Evolutionary conservation across 2,329 filamentous ascomycete genomes (phyloP).

Genomic region (Lasiodiplodia hormozganensis): DNA sequence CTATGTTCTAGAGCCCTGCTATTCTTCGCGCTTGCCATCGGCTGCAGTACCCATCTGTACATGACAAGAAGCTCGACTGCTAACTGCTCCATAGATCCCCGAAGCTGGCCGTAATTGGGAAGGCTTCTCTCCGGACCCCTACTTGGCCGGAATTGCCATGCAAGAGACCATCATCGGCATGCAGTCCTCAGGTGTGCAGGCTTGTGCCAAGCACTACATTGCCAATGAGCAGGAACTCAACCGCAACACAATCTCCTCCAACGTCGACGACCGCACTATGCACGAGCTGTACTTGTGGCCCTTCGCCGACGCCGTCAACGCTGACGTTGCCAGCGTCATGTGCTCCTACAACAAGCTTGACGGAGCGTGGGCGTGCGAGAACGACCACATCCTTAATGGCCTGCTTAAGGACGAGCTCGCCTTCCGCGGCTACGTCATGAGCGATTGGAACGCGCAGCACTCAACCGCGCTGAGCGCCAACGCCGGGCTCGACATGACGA

Average conservation of each 20-base stretch:
- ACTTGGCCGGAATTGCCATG: conserved; percentile 51
- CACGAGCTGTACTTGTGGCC: conserved; percentile 73
- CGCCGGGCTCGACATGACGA: conserved; percentile 61
- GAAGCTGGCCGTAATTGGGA: conserved; percentile 54
- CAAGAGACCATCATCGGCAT: conserved; percentile 49
- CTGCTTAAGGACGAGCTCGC: conserved; percentile 60
- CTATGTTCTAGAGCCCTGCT: too few relatives aligned
- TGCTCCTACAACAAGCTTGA: conserved; percentile 58
- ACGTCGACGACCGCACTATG: conserved; percentile 69
- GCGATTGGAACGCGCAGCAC: conserved; percentile 57
- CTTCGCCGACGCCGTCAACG: conserved; percentile 66
- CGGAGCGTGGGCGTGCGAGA: conserved; percentile 59
- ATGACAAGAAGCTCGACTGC: background rate
- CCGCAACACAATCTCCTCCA: conserved; percentile 63
- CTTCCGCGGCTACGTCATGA: conserved; percentile 56
- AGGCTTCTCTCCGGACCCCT: conserved; percentile 52
- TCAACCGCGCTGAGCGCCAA: conserved; percentile 53
- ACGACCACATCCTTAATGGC: conserved; percentile 56
- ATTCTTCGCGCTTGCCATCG: background rate
- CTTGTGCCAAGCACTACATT: conserved; percentile 61
- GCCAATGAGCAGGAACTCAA: conserved; percentile 67
- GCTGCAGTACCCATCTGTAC: too few relatives aligned
- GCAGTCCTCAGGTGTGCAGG: conserved; percentile 52
- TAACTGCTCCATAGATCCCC: conserved; percentile 33
- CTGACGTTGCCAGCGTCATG: conserved; percentile 67